Base-by-base conservation (phyloP, 1,284 basidiomycete genomes). In the Austroboletus olivaceoglutinosus region DNA sequence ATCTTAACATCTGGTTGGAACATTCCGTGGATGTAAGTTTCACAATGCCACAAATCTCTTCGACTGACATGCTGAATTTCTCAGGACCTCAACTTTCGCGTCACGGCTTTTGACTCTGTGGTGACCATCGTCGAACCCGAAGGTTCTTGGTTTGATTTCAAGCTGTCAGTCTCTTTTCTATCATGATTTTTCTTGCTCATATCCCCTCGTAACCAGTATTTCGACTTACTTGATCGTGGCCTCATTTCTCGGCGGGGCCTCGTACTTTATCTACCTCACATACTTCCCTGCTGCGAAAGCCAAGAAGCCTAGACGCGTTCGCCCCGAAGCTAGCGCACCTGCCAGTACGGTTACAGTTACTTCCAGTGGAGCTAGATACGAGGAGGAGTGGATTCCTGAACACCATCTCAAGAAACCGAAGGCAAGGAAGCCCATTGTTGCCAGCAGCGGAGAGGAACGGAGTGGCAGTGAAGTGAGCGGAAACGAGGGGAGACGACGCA, bases 381-480 rank as follows among this genome's bases (percentile, higher is more conserved):
- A 92, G 62, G 91, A 94, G 65, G 91, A 94, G 63, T 95, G 92
- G 92, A 94, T 95, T 61, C 92, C 92, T 16, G 86, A 85, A 59
- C 86, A 91, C 61, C 91, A 93, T 61, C 73, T 93, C 56, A 86
- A 82, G 73, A 88, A 89, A 70, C 56, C 73, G 33, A 87, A 82
- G 69, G 64, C 70, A 19, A 69, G 70, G 47, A 83, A 78, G 64
- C 73, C 75, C 42, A 68, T 70, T 46, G 62, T 56, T 45, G 52
- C 74, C 61, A 82, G 76, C 47, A 86, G 85, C 56, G 87, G 79
- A 30, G 87, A 89, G 53, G 86, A 90, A 59, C 62, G 78, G 41
- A 88, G 84, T 53, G 81, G 76, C 13, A 72, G 70, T 2, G 84
- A 86, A 62, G 63, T 72, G 13, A 85, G 82, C 49, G 80, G 78